Evolutionary conservation across 805 yeast species (phyloP).

Genomic region (Kodamaea kaohsiungensis): DNA sequence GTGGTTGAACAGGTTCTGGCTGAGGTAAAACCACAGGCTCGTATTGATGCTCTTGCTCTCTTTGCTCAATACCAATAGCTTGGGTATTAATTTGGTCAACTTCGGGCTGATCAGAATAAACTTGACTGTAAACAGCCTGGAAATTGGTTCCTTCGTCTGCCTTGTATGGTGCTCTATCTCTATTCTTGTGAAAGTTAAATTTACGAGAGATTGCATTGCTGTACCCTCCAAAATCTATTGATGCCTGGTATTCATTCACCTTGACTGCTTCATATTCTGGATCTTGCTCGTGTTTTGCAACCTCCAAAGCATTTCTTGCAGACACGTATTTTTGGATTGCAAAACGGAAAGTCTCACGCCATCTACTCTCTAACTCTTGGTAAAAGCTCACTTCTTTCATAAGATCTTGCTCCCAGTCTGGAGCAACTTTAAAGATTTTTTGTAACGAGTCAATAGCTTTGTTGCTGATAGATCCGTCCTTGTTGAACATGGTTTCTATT

Average conservation of each 20-base stretch:
- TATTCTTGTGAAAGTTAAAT: not conserved
- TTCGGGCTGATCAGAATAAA: constrained; percentile 15
- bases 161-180: not conserved
- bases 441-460: constrained; percentile 27
- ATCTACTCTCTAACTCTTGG: constrained; percentile 28
- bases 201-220: constrained; percentile 22
- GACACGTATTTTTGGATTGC: constrained; percentile 32
- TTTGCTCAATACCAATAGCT: constrained; percentile 11
- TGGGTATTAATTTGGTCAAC: constrained; percentile 15
- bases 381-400: constrained; percentile 25
- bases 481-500: constrained; percentile 23
- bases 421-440: constrained; percentile 26
- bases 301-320: constrained; percentile 29
- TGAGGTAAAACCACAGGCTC: not conserved
- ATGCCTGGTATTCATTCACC: constrained; percentile 37
- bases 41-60: constrained; percentile 11
- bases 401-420: constrained; percentile 38
- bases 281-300: constrained; percentile 24
- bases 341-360: constrained; percentile 30
- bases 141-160: constrained; percentile 6
- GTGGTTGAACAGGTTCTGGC: not conserved
- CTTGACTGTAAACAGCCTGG: constrained; percentile 17
- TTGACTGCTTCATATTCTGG: constrained; percentile 31
- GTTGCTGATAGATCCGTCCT: constrained; percentile 31
- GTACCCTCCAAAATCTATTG: constrained; percentile 41